These are phyloP conservation scores for Neurospora sp. DNA, from an alignment of 2,329 filamentous ascomycete genomes.

Conservation along the genomic window DNA sequence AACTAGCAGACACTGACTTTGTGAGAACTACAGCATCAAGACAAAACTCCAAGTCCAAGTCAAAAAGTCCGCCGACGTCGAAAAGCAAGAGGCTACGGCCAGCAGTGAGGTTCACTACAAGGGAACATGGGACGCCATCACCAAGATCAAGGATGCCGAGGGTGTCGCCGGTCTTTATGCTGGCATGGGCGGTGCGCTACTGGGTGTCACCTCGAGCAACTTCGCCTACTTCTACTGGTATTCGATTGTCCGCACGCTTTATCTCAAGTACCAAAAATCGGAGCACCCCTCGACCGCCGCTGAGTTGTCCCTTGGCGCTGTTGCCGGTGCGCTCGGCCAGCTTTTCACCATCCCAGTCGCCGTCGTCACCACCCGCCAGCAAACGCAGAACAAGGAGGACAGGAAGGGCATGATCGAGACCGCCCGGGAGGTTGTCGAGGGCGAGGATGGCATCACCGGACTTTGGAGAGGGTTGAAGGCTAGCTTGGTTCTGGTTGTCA, in stretches of 20 bases:
- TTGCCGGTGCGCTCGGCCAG: conserved; percentile 84
- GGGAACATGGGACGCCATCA: conserved; percentile 80
- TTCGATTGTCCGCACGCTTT: conserved; percentile 73
- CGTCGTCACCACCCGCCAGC: conserved; percentile 90
- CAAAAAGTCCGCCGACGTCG: conserved; percentile 42
- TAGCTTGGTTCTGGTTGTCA: conserved; percentile 88
- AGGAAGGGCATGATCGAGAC: conserved; percentile 82
- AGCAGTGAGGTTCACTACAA: conserved; percentile 61
- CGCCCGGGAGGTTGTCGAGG: conserved; percentile 76
- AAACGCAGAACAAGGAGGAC: conserved; percentile 78
- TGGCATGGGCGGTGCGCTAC: conserved; percentile 73
- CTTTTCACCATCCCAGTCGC: conserved; percentile 94
- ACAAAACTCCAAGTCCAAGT: conserved; percentile 93
- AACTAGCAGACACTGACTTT: neutral
- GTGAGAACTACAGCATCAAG: conserved; percentile 59
- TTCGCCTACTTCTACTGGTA: conserved; percentile 99
- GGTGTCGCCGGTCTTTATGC: conserved; percentile 77
- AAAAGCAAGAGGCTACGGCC: conserved; percentile 27
- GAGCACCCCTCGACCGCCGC: conserved; percentile 62
- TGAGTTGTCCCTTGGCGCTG: conserved; percentile 76
- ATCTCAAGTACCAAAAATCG: conserved; percentile 50
- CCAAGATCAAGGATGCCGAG: conserved; percentile 71
- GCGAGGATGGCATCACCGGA: conserved; percentile 80
- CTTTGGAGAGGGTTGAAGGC: conserved; percentile 95
- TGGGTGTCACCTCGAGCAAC: conserved; percentile 94